Conservation (phyloP, 2,329 filamentous ascomycete species). For the Sporothrix phasma region DNA sequence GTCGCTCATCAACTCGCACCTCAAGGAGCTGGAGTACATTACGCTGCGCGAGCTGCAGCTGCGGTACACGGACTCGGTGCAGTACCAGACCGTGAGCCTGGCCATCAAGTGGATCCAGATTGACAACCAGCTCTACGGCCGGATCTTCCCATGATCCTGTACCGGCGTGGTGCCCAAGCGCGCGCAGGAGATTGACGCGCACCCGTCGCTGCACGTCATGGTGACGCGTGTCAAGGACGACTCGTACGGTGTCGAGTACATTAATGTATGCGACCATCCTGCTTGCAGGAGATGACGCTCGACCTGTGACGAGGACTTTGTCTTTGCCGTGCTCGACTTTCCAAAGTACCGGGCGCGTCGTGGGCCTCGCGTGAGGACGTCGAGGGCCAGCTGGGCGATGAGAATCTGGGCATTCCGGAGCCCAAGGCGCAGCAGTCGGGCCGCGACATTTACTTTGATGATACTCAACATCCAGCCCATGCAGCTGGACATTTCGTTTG, state of each 20-base stretch:
- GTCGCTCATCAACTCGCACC: conserved; percentile 83
- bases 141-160: conserved; percentile 94
- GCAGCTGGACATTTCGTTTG: conserved; percentile 94
- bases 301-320: conserved; percentile 97
- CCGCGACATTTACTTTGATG: conserved; percentile 96
- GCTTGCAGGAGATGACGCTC: conserved; percentile 93
- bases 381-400: conserved; percentile 80
- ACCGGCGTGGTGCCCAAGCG: conserved; percentile 95
- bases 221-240: conserved; percentile 95
- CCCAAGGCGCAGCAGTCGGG: conserved; percentile 74
- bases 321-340: conserved; percentile 94
- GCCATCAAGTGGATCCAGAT: conserved; percentile 98
- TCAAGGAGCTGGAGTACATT: conserved; percentile 86
- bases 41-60: conserved; percentile 86
- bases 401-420: conserved; percentile 83
- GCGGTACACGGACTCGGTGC: conserved; percentile 82
- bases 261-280: conserved; percentile 95
- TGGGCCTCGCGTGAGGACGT: conserved; percentile 71
- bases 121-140: conserved; percentile 96
- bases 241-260: conserved; percentile 93
- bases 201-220: conserved; percentile 87
- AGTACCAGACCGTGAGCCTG: conserved; percentile 85
- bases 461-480: conserved; percentile 94
- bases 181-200: conserved; percentile 88
- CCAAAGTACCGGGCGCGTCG: conserved; percentile 80